Evolutionary conservation across 2,329 filamentous ascomycete species (phyloP).

Genomic region (Endocalyx cinctus): DNA sequence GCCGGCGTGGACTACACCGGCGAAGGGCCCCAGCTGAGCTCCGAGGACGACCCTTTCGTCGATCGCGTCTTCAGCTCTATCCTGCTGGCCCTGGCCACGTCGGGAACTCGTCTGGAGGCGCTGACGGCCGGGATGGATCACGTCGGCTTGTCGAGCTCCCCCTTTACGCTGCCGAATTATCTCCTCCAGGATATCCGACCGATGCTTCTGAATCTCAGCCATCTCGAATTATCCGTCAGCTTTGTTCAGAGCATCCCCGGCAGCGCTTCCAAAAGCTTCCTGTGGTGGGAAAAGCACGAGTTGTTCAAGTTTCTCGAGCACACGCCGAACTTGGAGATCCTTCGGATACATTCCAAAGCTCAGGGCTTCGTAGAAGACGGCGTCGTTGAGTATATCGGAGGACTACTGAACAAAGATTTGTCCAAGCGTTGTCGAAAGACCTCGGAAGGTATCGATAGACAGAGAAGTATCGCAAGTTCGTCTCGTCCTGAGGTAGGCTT

Average conservation of each 20-base stretch:
- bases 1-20: slow-evolving; percentile 15
- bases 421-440: background rate
- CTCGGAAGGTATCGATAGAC: background rate
- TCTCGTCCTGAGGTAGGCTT: no score
- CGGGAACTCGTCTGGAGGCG: slow-evolving; percentile 7
- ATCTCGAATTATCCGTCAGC: slow-evolving; percentile 17
- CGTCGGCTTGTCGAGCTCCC: slow-evolving; percentile 18
- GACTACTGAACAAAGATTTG: slow-evolving; percentile 4
- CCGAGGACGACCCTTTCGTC: slow-evolving; percentile 17
- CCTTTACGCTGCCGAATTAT: slow-evolving; percentile 15
- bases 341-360: slow-evolving; percentile 14
- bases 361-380: slow-evolving; percentile 13
- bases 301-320: slow-evolving; percentile 16
- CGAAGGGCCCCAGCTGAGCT: slow-evolving; percentile 9
- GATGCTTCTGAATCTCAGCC: slow-evolving; percentile 9
- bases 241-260: slow-evolving; percentile 15
- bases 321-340: slow-evolving; percentile 11
- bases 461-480: background rate
- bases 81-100: slow-evolving; percentile 14
- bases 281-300: slow-evolving; percentile 18
- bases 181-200: slow-evolving; percentile 9
- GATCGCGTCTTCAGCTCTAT: slow-evolving; percentile 17
- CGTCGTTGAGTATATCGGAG: slow-evolving; percentile 16
- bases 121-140: slow-evolving; percentile 13
- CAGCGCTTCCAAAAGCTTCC: slow-evolving; percentile 14